Evolutionary conservation across 1,284 basidiomycete genomes (phyloP).

Genomic region (Tremellales sp.): DNA sequence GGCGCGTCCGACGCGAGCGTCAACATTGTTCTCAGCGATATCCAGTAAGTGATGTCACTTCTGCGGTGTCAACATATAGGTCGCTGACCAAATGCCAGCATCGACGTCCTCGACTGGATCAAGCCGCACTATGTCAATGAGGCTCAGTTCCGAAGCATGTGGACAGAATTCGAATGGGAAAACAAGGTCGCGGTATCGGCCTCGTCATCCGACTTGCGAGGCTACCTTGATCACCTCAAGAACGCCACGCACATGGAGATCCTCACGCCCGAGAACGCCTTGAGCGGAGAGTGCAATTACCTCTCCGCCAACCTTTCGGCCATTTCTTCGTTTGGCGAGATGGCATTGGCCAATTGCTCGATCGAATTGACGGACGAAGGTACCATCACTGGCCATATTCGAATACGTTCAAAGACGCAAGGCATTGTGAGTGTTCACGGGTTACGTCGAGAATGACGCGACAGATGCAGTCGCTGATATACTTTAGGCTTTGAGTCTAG

Average conservation of each 20-base stretch:
- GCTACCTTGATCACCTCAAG: conserved; percentile 86
- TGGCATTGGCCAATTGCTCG: conserved; percentile 92
- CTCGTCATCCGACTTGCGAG: conserved; percentile 70
- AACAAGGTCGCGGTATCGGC: conserved; percentile 92
- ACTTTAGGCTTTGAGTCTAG: conserved; percentile 11
- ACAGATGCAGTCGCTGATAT: not conserved
- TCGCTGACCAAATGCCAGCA: conserved; percentile 89
- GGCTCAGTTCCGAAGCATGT: conserved; percentile 92
- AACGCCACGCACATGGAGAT: conserved; percentile 92
- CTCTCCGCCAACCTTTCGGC: conserved; percentile 92
- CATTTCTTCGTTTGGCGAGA: conserved; percentile 88
- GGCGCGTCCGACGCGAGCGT: conserved; percentile 74
- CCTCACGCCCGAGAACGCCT: conserved; percentile 86
- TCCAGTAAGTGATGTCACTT: conserved; percentile 50
- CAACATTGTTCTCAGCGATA: conserved; percentile 87
- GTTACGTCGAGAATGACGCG: not conserved
- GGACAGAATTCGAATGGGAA: conserved; percentile 97
- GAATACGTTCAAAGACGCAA: conserved; percentile 90
- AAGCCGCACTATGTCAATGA: conserved; percentile 95
- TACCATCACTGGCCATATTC: conserved; percentile 79
- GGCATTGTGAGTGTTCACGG: conserved; percentile 8
- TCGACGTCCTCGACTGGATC: conserved; percentile 99
- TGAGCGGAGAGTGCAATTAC: conserved; percentile 90
- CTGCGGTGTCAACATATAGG: conserved; percentile 36
- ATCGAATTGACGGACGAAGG: conserved; percentile 85